Evolutionary conservation across 1,284 basidiomycete species (phyloP), one percentile per base, ranked within the genome.

Genomic region (Baeospora myosura): DNA sequence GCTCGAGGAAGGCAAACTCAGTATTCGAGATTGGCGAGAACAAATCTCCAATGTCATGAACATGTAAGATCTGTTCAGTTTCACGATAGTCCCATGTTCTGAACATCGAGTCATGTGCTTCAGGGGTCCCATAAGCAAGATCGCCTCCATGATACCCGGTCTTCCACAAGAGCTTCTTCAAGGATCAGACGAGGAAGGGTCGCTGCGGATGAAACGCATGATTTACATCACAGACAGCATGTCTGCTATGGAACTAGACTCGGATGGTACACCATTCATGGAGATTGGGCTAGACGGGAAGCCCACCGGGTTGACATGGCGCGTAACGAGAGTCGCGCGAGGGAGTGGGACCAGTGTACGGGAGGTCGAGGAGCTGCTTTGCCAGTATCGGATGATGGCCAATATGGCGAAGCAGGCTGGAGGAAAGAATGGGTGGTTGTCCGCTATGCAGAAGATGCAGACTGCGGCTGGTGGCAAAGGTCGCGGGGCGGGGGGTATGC

Each of bases 151-250:
- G 93, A 98, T 99, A 47, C 95, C 95, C 2, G 95, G 95, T 23
- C 78, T 99, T 53, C 87, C 91, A 12, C 85, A 88, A 50, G 89
- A 91, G 30, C 71, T 98, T 59, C 74, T 98, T 43, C 81, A 86
- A 56, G 93, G 89, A 29, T 85, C 85, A 22, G 90, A 92, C 57
- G 93, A 96, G 59, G 95, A 97, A 56, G 91, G 90, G 26, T 83
- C 88, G 1, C 64, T 78, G 51, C 84, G 90, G 46, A 86, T 99
- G 81, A 98, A 98, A 67, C 83, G 93, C 48, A 94, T 99, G 89
- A 88, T 98, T 51, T 98, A 88, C 69, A 98, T 99, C 59, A 97
- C 92, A 17, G 95, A 99, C 64, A 92, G 89, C 55, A 99, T 99
- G 95, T 90, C 92, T 30, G 77, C 83, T 12, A 69, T 70, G 42